phyloP scores from a whole-genome alignment of 768 basidiomycete species.

The Cystofilobasidium capitatum region DNA sequence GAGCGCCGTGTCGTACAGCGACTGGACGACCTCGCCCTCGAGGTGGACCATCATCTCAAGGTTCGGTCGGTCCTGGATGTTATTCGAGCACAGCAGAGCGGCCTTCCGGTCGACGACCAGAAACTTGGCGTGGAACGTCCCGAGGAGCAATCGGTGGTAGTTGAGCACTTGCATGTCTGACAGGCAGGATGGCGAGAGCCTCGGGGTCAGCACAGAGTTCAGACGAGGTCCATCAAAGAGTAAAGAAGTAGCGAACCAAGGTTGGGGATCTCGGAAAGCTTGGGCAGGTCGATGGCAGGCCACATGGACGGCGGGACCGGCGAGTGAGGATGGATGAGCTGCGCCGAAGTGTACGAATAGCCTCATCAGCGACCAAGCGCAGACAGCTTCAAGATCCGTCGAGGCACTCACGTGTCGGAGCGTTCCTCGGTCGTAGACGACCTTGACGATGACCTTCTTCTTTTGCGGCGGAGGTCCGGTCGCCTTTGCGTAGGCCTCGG shows the following conservation, averaged over 20 bases:
- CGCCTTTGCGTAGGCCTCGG: conserved; percentile 28
- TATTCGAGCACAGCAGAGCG: conserved; percentile 57
- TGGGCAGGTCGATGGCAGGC: conserved; percentile 38
- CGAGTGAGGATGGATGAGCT: conserved; percentile 23
- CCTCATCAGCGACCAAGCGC: conserved; percentile 44
- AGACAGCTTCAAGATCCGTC: conserved; percentile 46
- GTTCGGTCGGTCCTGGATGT: conserved; percentile 50
- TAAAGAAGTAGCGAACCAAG: conserved; percentile 36
- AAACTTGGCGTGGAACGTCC: conserved; percentile 65
- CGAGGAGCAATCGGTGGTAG: conserved; percentile 47
- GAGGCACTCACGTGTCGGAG: conserved; percentile 43
- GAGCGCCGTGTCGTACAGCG: conserved; percentile 60
- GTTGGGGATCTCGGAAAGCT: conserved; percentile 51
- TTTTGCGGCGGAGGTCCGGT: conserved; percentile 31
- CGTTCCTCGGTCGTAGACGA: conserved; percentile 62
- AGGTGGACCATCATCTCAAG: conserved; percentile 59
- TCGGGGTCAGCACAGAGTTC: too few relatives aligned
- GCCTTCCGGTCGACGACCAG: conserved; percentile 60
- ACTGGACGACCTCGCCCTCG: conserved; percentile 60
- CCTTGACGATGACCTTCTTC: conserved; percentile 52
- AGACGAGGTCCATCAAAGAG: too few relatives aligned
- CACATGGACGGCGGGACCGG: conserved; percentile 21
- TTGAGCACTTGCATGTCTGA: conserved; percentile 28
- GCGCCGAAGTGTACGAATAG: background rate
- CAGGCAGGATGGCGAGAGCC: background rate